phyloP scores from a whole-genome alignment of 2,329 filamentous ascomycete genomes.

The Tothia fuscella region DNA sequence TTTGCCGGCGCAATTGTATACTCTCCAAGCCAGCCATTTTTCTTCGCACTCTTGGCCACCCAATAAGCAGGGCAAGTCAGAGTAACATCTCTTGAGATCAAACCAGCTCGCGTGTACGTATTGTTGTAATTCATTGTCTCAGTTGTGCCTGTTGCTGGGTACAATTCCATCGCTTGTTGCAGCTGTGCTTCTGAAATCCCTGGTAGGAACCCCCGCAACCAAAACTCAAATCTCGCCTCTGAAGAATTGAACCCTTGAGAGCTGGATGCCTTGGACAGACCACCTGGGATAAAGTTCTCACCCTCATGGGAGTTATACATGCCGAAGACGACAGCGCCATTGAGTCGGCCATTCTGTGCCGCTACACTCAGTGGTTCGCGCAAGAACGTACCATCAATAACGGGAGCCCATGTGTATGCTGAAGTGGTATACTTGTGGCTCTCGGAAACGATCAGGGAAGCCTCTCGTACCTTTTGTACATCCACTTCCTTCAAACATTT shows the following conservation, averaged over 20 bases:
- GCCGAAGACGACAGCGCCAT: slow-evolving; percentile 37
- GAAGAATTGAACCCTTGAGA: slow-evolving; percentile 39
- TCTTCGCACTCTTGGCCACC: slow-evolving; percentile 35
- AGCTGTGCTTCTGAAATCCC: slow-evolving; percentile 30
- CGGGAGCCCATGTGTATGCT: slow-evolving; percentile 48
- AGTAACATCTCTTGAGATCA: slow-evolving; percentile 47
- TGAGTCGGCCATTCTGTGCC: slow-evolving; percentile 26
- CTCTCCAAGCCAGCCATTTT: slow-evolving; percentile 42
- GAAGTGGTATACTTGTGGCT: slow-evolving; percentile 43
- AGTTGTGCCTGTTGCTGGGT: slow-evolving; percentile 35
- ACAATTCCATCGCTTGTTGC: slow-evolving; percentile 29
- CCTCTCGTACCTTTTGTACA: slow-evolving; percentile 41
- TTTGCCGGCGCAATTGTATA: slow-evolving; percentile 48
- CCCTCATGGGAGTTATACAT: slow-evolving; percentile 54
- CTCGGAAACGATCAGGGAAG: slow-evolving; percentile 36
- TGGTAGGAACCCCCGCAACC: slow-evolving; percentile 45
- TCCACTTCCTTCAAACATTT: slow-evolving; percentile 43
- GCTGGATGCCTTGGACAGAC: slow-evolving; percentile 27
- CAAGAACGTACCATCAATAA: slow-evolving; percentile 46
- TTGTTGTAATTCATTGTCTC: slow-evolving; percentile 41
- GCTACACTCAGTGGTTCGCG: slow-evolving; percentile 34
- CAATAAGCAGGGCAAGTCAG: slow-evolving; percentile 50
- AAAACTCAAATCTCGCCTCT: slow-evolving; percentile 36
- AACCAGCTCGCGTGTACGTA: slow-evolving; percentile 40
- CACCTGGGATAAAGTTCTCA: slow-evolving; percentile 47